Percentiles rank a stretch among this genome's conserved stretches.
These are phyloP conservation scores for Albifimbria verrucaria DNA, from an alignment of 2,329 filamentous ascomycete genomes.

Conservation along the genomic window DNA sequence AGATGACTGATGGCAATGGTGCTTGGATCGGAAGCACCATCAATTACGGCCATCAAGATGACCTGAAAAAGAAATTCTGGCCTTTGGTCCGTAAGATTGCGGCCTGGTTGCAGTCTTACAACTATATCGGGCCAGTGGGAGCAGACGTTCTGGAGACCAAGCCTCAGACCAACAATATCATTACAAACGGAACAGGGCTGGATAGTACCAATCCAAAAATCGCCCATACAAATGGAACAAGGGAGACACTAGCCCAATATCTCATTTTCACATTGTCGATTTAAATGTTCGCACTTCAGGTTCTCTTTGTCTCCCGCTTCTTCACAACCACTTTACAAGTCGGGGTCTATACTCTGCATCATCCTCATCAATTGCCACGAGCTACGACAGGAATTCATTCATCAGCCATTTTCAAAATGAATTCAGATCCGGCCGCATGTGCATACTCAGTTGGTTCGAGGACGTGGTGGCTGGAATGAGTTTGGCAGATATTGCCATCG, in stretches of 20 bases:
- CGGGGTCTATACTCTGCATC: slow-evolving; percentile 22
- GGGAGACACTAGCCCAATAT: neutral
- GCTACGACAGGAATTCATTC: slow-evolving; percentile 19
- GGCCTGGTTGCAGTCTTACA: slow-evolving; percentile 21
- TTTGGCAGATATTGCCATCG: slow-evolving; percentile 27
- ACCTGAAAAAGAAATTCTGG: slow-evolving; percentile 22
- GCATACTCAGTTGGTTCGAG: slow-evolving; percentile 30
- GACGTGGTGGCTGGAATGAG: slow-evolving; percentile 20
- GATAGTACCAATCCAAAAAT: neutral
- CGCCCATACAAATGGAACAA: neutral
- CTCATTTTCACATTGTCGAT: slow-evolving; percentile 25
- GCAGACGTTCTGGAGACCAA: slow-evolving; percentile 28
- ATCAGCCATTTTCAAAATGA: slow-evolving; percentile 18
- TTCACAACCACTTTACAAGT: slow-evolving; percentile 23
- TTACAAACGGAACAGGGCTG: neutral
- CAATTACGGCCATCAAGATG: slow-evolving; percentile 24
- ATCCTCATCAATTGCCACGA: slow-evolving; percentile 22
- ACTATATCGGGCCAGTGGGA: slow-evolving; percentile 29
- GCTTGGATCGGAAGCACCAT: slow-evolving; percentile 32
- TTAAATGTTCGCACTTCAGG: slow-evolving; percentile 31
- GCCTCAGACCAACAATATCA: neutral
- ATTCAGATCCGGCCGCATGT: slow-evolving; percentile 23
- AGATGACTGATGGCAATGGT: slow-evolving; percentile 27
- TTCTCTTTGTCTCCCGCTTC: slow-evolving; percentile 24
- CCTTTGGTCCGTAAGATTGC: slow-evolving; percentile 18